These are phyloP conservation scores for Marvania coccoides DNA, from an alignment of 139 green algal species.

Conservation along the genomic window DNA sequence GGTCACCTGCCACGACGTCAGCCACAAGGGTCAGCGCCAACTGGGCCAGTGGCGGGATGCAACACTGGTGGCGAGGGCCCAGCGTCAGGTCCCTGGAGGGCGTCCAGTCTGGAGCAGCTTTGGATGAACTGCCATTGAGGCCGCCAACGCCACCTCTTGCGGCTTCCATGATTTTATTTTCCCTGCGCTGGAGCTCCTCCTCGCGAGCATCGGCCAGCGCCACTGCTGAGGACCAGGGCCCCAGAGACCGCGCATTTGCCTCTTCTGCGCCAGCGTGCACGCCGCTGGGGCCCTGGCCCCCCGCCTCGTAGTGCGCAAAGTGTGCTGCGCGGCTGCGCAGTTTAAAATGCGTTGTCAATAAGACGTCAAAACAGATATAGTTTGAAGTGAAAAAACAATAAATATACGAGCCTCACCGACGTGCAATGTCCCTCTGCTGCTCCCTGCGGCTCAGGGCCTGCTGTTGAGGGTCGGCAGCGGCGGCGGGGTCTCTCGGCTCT, in stretches of 20 bases:
- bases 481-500: no score
- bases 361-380: no score
- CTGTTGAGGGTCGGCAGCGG: no score
- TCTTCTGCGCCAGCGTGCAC: constrained; percentile 33
- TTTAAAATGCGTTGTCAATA: no score
- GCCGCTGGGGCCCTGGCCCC: constrained; percentile 7
- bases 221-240: constrained; percentile 49
- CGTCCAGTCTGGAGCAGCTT: constrained; percentile 23
- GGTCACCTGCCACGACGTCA: constrained; percentile 47
- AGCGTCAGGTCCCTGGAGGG: constrained; percentile 28
- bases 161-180: constrained; percentile 29
- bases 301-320: constrained; percentile 44
- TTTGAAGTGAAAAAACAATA: no score
- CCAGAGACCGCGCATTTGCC: constrained; percentile 54
- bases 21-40: constrained; percentile 37
- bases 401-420: no score
- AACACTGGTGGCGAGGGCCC: constrained; percentile 6
- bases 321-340: constrained; percentile 46
- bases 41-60: constrained; percentile 29
- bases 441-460: no score
- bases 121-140: background rate
- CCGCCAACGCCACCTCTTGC: background rate
- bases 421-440: no score
- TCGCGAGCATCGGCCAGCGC: constrained; percentile 51
- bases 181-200: constrained; percentile 32